phyloP scores from a whole-genome alignment of 495 filamentous ascomycete genomes.

The Neurospora hispaniola region DNA sequence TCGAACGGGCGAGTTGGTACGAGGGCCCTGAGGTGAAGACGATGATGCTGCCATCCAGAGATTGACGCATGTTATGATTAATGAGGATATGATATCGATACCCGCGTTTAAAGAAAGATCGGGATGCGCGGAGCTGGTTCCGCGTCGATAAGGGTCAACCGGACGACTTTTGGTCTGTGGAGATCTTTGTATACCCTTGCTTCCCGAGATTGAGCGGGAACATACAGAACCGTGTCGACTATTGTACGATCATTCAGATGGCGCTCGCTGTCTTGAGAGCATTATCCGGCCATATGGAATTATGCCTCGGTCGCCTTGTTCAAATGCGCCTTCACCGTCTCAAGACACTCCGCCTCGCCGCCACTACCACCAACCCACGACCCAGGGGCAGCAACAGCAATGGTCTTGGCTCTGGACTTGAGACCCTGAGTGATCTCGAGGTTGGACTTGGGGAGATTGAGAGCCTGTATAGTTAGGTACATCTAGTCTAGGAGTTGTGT shows the following conservation, averaged over 20 bases:
- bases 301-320: slow-evolving; percentile 11
- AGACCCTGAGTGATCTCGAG: slow-evolving; percentile 52
- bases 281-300: not conserved
- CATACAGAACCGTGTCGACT: not conserved
- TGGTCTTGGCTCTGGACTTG: slow-evolving; percentile 52
- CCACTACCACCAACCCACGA: slow-evolving; percentile 6
- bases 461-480: slow-evolving; percentile 10
- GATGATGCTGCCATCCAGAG: not conserved
- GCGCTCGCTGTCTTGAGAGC: not conserved
- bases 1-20: slow-evolving; percentile 20
- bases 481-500: not conserved
- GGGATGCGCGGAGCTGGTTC: not conserved
- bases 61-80: not conserved
- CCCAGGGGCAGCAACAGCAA: slow-evolving; percentile 14
- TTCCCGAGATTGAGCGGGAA: not conserved
- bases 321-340: slow-evolving; percentile 12
- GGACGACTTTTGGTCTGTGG: no score
- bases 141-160: no score
- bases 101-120: not conserved
- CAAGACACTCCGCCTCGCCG: slow-evolving; percentile 17
- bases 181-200: not conserved
- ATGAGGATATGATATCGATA: not conserved
- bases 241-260: not conserved
- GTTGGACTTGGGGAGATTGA: slow-evolving; percentile 52
- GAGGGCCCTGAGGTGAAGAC: slow-evolving; percentile 24